A percentile compares a stretch with the other conserved stretches of the same genome.
These are phyloP conservation scores for Hypseocharis bilobata DNA, from an alignment of 441 rosid genomes.

Conservation along the genomic window DNA sequence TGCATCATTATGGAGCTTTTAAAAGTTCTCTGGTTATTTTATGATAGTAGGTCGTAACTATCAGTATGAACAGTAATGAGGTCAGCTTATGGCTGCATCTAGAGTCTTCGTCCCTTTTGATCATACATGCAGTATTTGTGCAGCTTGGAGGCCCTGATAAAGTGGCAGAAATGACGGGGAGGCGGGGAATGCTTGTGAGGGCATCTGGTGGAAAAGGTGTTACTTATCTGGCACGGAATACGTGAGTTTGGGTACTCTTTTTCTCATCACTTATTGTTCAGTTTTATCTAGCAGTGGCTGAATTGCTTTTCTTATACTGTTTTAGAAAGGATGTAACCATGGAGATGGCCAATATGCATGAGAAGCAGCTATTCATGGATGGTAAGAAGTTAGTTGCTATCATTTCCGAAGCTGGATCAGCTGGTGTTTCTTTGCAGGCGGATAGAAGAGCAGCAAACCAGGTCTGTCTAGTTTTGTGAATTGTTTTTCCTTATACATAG, in stretches of 20 bases:
- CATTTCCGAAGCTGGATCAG: slow-evolving; percentile 99
- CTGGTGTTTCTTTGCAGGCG: slow-evolving; percentile 97
- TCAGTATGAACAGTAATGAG: neutral
- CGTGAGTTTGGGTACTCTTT: slow-evolving; percentile 47
- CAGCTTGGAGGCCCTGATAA: slow-evolving; percentile 99
- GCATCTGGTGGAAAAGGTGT: slow-evolving; percentile 92
- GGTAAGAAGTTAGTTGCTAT: slow-evolving; percentile 92
- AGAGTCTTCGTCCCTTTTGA: slow-evolving; percentile 13
- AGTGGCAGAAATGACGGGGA: slow-evolving; percentile 96
- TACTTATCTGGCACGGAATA: slow-evolving; percentile 90
- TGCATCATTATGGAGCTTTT: neutral
- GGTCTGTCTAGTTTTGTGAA: slow-evolving; percentile 34
- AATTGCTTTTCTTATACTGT: slow-evolving; percentile 23
- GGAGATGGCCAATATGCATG: slow-evolving; percentile 99
- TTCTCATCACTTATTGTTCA: slow-evolving; percentile 9
- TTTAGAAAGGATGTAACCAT: slow-evolving; percentile 84
- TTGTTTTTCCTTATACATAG: slow-evolving; percentile 8
- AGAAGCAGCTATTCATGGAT: slow-evolving; percentile 96
- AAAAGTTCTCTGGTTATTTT: neutral
- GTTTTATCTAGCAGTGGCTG: slow-evolving; percentile 21
- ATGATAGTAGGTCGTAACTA: neutral
- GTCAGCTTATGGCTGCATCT: neutral
- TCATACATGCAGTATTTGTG: slow-evolving; percentile 19
- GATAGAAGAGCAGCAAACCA: slow-evolving; percentile 91
- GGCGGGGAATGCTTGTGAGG: slow-evolving; percentile 99